Conservation (phyloP, 139 green algal genomes). For the Asterochloris erici region DNA sequence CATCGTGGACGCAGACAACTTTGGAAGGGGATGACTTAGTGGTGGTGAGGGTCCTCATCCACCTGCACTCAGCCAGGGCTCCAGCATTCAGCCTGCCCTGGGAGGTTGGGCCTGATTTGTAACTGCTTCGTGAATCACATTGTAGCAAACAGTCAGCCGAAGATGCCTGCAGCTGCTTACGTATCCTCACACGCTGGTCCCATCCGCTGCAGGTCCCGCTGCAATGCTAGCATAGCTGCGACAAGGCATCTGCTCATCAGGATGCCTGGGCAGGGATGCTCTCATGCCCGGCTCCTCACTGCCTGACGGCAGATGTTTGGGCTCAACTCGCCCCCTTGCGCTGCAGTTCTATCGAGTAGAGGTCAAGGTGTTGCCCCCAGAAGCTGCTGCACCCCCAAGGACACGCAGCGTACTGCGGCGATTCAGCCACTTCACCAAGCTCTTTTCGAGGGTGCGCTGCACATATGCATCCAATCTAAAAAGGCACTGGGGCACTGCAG, state of each 20-base stretch:
- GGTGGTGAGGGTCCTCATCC: constrained; percentile 9
- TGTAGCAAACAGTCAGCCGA: too few relatives aligned
- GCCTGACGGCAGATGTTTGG: background rate
- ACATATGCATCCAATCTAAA: background rate
- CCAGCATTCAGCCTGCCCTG: background rate
- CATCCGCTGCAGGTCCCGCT: background rate
- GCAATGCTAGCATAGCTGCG: background rate
- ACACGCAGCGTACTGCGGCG: constrained; percentile 37
- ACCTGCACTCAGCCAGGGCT: background rate
- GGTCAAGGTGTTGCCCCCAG: constrained; percentile 40
- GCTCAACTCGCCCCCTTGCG: background rate
- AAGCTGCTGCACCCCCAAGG: constrained; percentile 14
- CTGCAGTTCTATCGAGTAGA: constrained; percentile 35
- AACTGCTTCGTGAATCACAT: background rate
- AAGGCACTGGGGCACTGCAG: background rate
- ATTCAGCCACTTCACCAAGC: constrained; percentile 39
- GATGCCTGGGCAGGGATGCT: background rate
- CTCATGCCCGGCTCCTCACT: background rate
- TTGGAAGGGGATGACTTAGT: constrained; percentile 27
- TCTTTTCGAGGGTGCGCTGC: constrained; percentile 28
- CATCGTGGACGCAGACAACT: constrained; percentile 28
- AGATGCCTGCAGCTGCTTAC: too few relatives aligned
- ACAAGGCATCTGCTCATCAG: background rate
- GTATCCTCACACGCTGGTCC: too few relatives aligned
- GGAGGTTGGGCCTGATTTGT: background rate